Percentiles rank a stretch among this genome's conserved stretches.
These are phyloP conservation scores for Wickerhamiella brachini DNA, from an alignment of 805 yeast species.

Conservation along the genomic window DNA sequence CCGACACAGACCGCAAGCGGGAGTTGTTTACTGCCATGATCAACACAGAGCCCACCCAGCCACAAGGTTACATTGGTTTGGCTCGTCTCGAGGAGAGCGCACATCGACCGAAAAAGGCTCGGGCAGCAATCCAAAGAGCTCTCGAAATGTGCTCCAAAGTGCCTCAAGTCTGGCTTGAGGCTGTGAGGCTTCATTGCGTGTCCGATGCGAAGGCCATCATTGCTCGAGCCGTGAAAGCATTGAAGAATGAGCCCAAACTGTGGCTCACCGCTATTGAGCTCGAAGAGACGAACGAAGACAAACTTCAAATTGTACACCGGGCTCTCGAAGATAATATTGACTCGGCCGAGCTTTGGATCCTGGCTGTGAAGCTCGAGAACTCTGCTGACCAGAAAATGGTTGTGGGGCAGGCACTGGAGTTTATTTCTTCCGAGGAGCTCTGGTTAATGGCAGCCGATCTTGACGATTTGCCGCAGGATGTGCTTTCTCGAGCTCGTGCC, in stretches of 20 bases:
- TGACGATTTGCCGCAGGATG: too few species aligned
- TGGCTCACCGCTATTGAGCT: constrained; percentile 64
- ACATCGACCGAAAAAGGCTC: constrained; percentile 42
- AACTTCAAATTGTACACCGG: constrained; percentile 48
- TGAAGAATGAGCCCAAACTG: constrained; percentile 41
- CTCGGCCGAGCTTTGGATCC: constrained; percentile 52
- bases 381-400: constrained; percentile 37
- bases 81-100: constrained; percentile 66
- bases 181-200: constrained; percentile 43
- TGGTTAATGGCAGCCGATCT: neutral
- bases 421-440: neutral
- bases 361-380: constrained; percentile 48
- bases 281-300: constrained; percentile 43
- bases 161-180: constrained; percentile 76
- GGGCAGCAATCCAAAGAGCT: constrained; percentile 54
- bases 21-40: constrained; percentile 54
- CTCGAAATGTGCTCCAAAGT: constrained; percentile 50
- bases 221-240: constrained; percentile 47
- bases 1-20: constrained; percentile 40
- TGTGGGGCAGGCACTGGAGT: constrained; percentile 48
- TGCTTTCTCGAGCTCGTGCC: neutral
- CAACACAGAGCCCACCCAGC: constrained; percentile 54
- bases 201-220: constrained; percentile 45
- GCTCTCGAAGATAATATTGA: constrained; percentile 56
- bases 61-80: constrained; percentile 77